A percentile compares a stretch with the other conserved stretches of the same genome.
These are phyloP conservation scores for Trichoderma sp. DNA, from an alignment of 2,329 filamentous ascomycete species.

Conservation along the genomic window DNA sequence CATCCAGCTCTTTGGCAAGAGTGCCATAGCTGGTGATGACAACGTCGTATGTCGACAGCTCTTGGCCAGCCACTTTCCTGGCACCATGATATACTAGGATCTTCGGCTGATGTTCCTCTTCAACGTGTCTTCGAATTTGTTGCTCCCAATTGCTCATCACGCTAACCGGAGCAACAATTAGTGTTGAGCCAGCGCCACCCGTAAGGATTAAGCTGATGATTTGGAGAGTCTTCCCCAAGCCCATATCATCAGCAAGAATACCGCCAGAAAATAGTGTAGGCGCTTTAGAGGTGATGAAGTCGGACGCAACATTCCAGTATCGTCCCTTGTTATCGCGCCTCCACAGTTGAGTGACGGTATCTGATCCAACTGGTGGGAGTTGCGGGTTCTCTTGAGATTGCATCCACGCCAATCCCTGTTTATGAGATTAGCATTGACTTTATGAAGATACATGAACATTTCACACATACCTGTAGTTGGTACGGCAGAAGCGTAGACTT, in stretches of 20 bases:
- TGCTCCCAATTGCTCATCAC: constrained; percentile 92
- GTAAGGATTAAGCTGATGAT: constrained; percentile 77
- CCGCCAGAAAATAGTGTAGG: constrained; percentile 76
- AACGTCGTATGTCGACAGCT: constrained; percentile 70
- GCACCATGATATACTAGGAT: constrained; percentile 76
- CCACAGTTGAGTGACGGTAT: constrained; percentile 76
- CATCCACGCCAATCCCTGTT: constrained; percentile 80
- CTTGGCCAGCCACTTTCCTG: constrained; percentile 58
- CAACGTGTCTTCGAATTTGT: constrained; percentile 75
- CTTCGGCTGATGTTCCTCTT: constrained; percentile 62
- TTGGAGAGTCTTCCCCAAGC: constrained; percentile 85
- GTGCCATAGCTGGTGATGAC: constrained; percentile 86
- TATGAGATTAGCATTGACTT: not conserved
- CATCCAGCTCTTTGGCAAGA: constrained; percentile 66
- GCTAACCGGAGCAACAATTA: constrained; percentile 80
- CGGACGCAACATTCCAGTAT: constrained; percentile 65
- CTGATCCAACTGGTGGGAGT: constrained; percentile 61
- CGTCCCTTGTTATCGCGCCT: constrained; percentile 53
- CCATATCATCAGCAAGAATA: constrained; percentile 89
- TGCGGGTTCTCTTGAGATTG: constrained; percentile 72
- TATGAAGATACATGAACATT: not conserved
- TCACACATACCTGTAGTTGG: constrained; percentile 62
- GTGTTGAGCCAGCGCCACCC: constrained; percentile 62
- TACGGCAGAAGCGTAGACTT: constrained; percentile 74
- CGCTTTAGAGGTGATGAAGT: constrained; percentile 60